phyloP scores from a whole-genome alignment of 768 basidiomycete species.

The Cyclocybe aegerita region DNA sequence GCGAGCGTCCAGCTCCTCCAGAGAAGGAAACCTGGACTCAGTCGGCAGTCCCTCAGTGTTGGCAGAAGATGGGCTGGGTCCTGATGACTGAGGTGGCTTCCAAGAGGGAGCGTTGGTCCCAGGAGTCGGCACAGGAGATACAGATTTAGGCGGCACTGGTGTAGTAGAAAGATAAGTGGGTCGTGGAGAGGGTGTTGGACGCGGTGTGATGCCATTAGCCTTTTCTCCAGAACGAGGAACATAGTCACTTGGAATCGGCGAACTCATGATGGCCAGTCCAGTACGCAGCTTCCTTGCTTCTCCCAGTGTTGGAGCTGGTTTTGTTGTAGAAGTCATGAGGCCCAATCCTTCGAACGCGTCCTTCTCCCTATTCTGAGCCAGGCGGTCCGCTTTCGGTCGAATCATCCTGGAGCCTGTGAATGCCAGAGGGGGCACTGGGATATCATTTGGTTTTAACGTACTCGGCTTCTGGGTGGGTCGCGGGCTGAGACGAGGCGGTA shows the following conservation, averaged over 20 bases:
- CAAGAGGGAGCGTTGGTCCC: constrained; percentile 29
- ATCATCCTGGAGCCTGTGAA: constrained; percentile 26
- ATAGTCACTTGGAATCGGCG: constrained; percentile 21
- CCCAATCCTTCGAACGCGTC: constrained; percentile 84
- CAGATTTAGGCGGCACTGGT: constrained; percentile 26
- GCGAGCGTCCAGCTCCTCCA: constrained; percentile 76
- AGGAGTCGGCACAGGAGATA: constrained; percentile 29
- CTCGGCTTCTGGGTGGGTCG: constrained; percentile 15
- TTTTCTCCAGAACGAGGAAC: constrained; percentile 29
- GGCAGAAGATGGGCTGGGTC: constrained; percentile 25
- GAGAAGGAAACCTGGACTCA: constrained; percentile 82
- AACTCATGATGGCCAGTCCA: constrained; percentile 58
- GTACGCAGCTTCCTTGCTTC: constrained; percentile 75
- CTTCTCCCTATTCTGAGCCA: constrained; percentile 34
- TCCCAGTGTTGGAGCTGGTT: constrained; percentile 65
- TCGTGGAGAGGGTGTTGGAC: constrained; percentile 36
- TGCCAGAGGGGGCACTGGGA: constrained; percentile 24
- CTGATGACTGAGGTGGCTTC: constrained; percentile 26
- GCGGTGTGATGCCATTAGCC: constrained; percentile 19
- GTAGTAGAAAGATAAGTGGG: constrained; percentile 23
- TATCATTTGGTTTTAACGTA: constrained; percentile 14
- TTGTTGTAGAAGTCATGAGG: constrained; percentile 39
- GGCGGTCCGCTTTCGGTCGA: constrained; percentile 20
- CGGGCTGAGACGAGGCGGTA: constrained; percentile 20
- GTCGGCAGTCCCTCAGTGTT: constrained; percentile 43